Conservation (phyloP, 1,284 basidiomycete species). For the Cutaneotrichosporon sp. region DNA sequence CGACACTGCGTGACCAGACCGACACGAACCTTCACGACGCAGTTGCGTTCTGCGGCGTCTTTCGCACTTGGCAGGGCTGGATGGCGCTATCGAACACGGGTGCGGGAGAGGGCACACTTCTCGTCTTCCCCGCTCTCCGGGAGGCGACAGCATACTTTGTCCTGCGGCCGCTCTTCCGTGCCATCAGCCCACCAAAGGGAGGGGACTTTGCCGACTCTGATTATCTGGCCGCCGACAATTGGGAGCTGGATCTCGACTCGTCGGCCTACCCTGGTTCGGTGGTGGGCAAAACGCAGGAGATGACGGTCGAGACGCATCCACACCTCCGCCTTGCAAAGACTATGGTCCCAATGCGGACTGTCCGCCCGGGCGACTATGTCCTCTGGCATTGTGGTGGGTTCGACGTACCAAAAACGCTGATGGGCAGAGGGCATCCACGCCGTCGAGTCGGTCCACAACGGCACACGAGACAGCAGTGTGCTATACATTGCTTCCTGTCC, state of each 20-base stretch:
- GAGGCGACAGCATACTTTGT: conserved; percentile 70
- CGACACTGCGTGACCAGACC: conserved; percentile 22
- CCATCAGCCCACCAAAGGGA: conserved; percentile 9
- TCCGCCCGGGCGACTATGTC: conserved; percentile 63
- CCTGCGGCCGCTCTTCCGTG: conserved; percentile 67
- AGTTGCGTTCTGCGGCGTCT: conserved; percentile 57
- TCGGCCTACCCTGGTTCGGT: conserved; percentile 60
- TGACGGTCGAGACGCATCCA: conserved; percentile 61
- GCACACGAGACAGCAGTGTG: conserved; percentile 63
- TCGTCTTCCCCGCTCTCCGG: conserved; percentile 67
- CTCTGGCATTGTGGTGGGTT: conserved; percentile 61
- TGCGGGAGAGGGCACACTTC: conserved; percentile 65
- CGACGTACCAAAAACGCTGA: conserved; percentile 65
- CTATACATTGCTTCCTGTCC: conserved; percentile 74
- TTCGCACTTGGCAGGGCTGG: conserved; percentile 68
- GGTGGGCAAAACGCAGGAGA: conserved; percentile 61
- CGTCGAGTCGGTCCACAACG: conserved; percentile 61
- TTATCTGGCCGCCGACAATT: conserved; percentile 56
- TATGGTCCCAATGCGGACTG: conserved; percentile 59
- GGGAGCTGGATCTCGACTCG: conserved; percentile 60
- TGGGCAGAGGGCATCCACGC: conserved; percentile 59
- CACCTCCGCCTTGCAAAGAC: conserved; percentile 55
- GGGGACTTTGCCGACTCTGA: conserved; percentile 4
- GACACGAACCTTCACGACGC: conserved; percentile 42
- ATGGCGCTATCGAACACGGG: conserved; percentile 58